Evolutionary conservation across 2,329 filamentous ascomycete genomes (phyloP).

Genomic region (Bisporella sp.): DNA sequence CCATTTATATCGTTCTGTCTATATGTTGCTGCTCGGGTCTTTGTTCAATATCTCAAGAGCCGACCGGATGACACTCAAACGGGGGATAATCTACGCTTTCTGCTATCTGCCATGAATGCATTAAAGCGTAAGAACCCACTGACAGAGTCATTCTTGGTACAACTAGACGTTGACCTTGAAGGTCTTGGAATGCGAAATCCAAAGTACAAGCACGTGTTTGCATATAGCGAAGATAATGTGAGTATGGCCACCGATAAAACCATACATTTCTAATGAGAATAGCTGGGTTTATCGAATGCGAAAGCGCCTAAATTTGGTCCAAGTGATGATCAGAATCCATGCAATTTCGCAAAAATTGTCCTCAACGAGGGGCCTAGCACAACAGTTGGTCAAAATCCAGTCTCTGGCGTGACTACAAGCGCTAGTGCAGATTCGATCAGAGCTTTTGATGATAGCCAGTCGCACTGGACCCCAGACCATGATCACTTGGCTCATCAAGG

Average conservation of each 20-base stretch:
- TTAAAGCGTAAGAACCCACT: slow-evolving; percentile 83
- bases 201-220: slow-evolving; percentile 47
- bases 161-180: slow-evolving; percentile 87
- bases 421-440: slow-evolving; percentile 4
- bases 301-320: slow-evolving; percentile 5
- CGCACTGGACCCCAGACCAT: slow-evolving; percentile 13
- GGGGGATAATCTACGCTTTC: slow-evolving; percentile 77
- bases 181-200: slow-evolving; percentile 57
- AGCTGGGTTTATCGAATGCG: slow-evolving; percentile 21
- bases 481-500: slow-evolving; percentile 4
- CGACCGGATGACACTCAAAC: slow-evolving; percentile 77
- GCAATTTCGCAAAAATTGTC: too few species aligned
- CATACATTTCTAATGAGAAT: slow-evolving; percentile 6
- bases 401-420: slow-evolving; percentile 7
- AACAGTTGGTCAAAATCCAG: slow-evolving; percentile 1
- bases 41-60: slow-evolving; percentile 93
- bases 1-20: slow-evolving; percentile 93
- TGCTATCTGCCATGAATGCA: slow-evolving; percentile 84
- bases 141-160: slow-evolving; percentile 89
- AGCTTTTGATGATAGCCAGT: slow-evolving; percentile 4
- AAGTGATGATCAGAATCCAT: too few species aligned
- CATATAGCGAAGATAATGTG: slow-evolving; percentile 25
- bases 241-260: neutral
- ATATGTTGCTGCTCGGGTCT: slow-evolving; percentile 91
- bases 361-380: too few species aligned